phyloP scores from a whole-genome alignment of 768 basidiomycete species.

The Macrocybe gigantea region DNA sequence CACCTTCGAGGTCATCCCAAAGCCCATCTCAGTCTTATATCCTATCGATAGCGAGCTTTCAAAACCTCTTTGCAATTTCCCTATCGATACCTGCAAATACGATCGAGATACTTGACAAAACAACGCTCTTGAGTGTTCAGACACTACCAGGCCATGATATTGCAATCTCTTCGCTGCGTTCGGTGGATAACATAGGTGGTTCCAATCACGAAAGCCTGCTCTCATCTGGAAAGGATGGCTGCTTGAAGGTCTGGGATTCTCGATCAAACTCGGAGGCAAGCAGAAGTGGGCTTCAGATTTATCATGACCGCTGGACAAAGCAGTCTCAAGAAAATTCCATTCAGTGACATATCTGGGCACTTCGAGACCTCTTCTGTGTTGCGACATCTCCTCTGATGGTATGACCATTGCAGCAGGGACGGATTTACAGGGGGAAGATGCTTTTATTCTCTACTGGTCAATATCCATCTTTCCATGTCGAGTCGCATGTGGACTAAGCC shows the following conservation, averaged over 20 bases:
- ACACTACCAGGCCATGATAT: slow-evolving; percentile 52
- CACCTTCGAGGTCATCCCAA: slow-evolving; percentile 19
- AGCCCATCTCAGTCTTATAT: slow-evolving; percentile 50
- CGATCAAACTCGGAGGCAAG: slow-evolving; percentile 46
- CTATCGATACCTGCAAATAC: slow-evolving; percentile 58
- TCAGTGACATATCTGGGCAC: slow-evolving; percentile 46
- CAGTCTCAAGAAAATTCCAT: slow-evolving; percentile 33
- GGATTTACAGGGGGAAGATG: slow-evolving; percentile 75
- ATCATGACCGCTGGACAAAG: slow-evolving; percentile 1
- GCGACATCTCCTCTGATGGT: slow-evolving; percentile 67
- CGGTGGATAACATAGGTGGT: slow-evolving; percentile 35
- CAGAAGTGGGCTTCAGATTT: slow-evolving; percentile 46
- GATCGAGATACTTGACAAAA: slow-evolving; percentile 64
- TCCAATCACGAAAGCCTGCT: slow-evolving; percentile 40
- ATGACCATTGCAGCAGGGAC: slow-evolving; percentile 77
- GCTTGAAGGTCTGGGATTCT: slow-evolving; percentile 72
- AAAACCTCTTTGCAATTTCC: slow-evolving; percentile 50
- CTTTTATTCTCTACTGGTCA: slow-evolving; percentile 81
- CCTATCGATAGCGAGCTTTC: slow-evolving; percentile 46
- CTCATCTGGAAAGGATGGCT: slow-evolving; percentile 68
- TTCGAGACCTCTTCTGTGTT: slow-evolving; percentile 48
- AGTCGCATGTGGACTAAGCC: neutral
- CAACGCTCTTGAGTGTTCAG: slow-evolving; percentile 37
- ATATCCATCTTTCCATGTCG: slow-evolving; percentile 3
- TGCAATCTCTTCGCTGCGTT: slow-evolving; percentile 51